These are phyloP conservation scores for Stenogyne calaminthoides DNA, from an alignment of 305 asterid species.

Conservation along the genomic window DNA sequence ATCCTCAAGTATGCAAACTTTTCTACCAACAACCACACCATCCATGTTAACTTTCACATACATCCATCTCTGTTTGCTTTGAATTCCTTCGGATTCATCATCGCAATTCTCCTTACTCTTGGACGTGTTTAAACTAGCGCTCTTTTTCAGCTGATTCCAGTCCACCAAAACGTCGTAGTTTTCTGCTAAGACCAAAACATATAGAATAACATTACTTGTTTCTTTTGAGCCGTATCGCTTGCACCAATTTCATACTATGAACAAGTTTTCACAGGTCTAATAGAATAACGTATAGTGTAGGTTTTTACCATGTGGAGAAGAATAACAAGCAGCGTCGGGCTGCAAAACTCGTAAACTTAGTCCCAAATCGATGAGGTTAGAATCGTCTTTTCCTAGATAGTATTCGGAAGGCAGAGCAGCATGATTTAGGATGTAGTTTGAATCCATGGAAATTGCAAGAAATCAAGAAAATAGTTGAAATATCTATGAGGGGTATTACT, in stretches of 20 bases:
- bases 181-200: slow-evolving; percentile 35
- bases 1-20: slow-evolving; percentile 63
- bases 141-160: slow-evolving; percentile 55
- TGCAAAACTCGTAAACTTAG: slow-evolving; percentile 65
- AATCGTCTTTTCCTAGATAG: slow-evolving; percentile 57
- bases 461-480: neutral
- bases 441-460: slow-evolving; percentile 47
- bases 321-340: slow-evolving; percentile 50
- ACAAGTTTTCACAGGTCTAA: too few species aligned
- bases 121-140: slow-evolving; percentile 16
- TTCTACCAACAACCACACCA: slow-evolving; percentile 77
- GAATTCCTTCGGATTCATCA: slow-evolving; percentile 57
- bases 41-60: slow-evolving; percentile 93
- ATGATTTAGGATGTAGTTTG: slow-evolving; percentile 52
- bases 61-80: slow-evolving; percentile 55
- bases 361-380: slow-evolving; percentile 70
- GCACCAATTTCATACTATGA: too few species aligned
- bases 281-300: too few species aligned
- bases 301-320: slow-evolving; percentile 48
- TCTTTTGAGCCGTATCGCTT: too few species aligned
- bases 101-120: slow-evolving; percentile 29
- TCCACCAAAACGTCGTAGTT: slow-evolving; percentile 56
- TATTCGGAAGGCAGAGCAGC: slow-evolving; percentile 42
- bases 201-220: too few species aligned
- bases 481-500: neutral